Conservation (phyloP, 768 basidiomycete genomes). For the Mycena leptocephala region DNA sequence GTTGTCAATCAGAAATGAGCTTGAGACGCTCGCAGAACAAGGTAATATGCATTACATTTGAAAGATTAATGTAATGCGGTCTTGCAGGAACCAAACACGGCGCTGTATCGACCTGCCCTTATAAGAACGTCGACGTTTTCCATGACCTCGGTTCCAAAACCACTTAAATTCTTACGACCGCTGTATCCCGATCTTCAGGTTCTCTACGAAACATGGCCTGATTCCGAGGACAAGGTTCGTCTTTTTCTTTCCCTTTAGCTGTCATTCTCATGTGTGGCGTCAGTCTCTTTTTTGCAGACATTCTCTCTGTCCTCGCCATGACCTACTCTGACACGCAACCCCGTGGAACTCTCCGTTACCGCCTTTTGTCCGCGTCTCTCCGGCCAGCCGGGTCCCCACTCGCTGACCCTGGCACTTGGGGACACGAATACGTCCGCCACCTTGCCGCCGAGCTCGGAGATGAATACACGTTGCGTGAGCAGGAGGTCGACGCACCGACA, state of each 20-base stretch:
- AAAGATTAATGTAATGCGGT: constrained; percentile 36
- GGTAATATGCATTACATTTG: constrained; percentile 61
- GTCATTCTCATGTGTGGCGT: neutral
- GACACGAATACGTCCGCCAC: constrained; percentile 98
- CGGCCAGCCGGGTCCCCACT: constrained; percentile 77
- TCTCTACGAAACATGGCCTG: constrained; percentile 86
- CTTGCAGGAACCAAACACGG: constrained; percentile 87
- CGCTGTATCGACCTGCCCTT: constrained; percentile 90
- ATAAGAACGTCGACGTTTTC: constrained; percentile 93
- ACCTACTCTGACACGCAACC: constrained; percentile 99
- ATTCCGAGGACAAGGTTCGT: constrained; percentile 84
- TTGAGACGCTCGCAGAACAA: constrained; percentile 98
- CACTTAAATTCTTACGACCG: constrained; percentile 96
- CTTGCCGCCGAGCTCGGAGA: constrained; percentile 97
- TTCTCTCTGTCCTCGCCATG: constrained; percentile 98
- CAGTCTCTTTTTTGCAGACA: constrained; percentile 97
- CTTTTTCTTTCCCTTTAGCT: neutral
- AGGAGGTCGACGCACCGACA: constrained; percentile 52
- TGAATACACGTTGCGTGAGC: constrained; percentile 85
- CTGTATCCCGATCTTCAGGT: constrained; percentile 91
- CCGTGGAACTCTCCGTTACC: constrained; percentile 95
- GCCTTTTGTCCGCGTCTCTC: constrained; percentile 84
- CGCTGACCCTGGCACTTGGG: constrained; percentile 96
- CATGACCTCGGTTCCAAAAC: constrained; percentile 99
- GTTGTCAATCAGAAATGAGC: constrained; percentile 87